phyloP scores from a whole-genome alignment of 2,329 filamentous ascomycete genomes.

The Calonectria henricotiae region DNA sequence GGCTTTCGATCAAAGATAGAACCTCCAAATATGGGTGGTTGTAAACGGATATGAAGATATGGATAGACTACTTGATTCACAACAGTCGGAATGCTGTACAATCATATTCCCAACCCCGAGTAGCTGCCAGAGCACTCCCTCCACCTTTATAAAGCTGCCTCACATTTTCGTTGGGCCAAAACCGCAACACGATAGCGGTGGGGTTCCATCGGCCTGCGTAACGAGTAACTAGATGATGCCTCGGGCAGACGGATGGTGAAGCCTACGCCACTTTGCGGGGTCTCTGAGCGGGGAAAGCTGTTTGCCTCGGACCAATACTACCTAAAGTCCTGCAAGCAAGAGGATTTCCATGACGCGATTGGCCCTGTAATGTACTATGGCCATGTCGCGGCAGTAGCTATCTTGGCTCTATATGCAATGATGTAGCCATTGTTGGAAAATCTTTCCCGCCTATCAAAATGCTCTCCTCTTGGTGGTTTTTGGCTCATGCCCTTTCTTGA shows the following conservation, averaged over 20 bases:
- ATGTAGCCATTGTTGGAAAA: conserved; percentile 1
- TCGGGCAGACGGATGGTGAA: background rate
- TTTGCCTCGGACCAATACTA: conserved; percentile 14
- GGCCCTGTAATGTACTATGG: background rate
- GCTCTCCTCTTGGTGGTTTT: background rate
- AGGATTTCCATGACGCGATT: background rate
- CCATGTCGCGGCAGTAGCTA: background rate
- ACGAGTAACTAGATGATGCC: background rate
- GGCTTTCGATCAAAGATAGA: background rate
- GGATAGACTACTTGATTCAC: background rate
- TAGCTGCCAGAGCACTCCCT: background rate
- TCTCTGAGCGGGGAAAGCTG: background rate
- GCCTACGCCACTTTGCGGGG: conserved; percentile 12
- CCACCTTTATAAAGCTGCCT: background rate
- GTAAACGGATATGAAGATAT: background rate
- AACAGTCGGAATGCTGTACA: background rate
- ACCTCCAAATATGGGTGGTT: background rate
- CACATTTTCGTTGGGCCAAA: no score
- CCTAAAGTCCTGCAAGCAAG: background rate
- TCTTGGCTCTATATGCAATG: background rate
- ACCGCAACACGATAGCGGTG: background rate
- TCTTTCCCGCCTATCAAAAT: background rate
- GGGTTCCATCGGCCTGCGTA: background rate
- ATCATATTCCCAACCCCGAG: background rate
- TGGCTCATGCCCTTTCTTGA: no score